Percentiles rank a stretch among this genome's conserved stretches.
Conservation (phyloP, 164 flowering plant genomes). For the Stephania japonica region DNA sequence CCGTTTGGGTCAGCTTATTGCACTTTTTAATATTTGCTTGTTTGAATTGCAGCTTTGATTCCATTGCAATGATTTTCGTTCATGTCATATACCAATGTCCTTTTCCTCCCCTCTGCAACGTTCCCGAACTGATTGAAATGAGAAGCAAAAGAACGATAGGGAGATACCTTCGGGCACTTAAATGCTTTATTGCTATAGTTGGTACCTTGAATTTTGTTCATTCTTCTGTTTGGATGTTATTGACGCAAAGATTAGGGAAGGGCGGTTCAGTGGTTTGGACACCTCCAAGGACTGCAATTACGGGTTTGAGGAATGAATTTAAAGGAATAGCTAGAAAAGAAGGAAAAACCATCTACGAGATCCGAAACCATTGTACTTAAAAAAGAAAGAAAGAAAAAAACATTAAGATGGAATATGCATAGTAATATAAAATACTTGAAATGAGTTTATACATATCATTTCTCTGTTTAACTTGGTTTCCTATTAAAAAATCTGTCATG, state of each 20-base stretch:
- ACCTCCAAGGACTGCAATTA: neutral
- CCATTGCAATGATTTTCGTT: too few relatives aligned
- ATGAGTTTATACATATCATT: neutral
- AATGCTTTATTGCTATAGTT: neutral
- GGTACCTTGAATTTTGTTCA: neutral
- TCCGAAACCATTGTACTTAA: too few relatives aligned
- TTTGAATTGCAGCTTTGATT: neutral
- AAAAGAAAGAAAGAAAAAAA: neutral
- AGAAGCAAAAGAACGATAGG: neutral
- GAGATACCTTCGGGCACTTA: neutral
- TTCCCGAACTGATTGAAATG: neutral
- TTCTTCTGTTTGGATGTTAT: too few relatives aligned
- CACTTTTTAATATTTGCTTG: neutral
- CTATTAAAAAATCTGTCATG: too few relatives aligned
- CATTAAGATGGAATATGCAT: neutral
- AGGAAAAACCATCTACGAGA: neutral
- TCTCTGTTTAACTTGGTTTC: too few relatives aligned
- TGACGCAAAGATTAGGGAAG: too few relatives aligned
- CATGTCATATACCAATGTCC: neutral
- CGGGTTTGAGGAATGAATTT: neutral
- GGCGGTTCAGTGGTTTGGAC: too few relatives aligned
- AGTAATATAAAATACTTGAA: neutral
- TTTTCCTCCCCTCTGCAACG: neutral
- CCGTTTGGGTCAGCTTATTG: constrained; percentile 61
- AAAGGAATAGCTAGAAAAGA: neutral